Conservation (phyloP, 768 basidiomycete genomes). For the Termitomyces sp. region DNA sequence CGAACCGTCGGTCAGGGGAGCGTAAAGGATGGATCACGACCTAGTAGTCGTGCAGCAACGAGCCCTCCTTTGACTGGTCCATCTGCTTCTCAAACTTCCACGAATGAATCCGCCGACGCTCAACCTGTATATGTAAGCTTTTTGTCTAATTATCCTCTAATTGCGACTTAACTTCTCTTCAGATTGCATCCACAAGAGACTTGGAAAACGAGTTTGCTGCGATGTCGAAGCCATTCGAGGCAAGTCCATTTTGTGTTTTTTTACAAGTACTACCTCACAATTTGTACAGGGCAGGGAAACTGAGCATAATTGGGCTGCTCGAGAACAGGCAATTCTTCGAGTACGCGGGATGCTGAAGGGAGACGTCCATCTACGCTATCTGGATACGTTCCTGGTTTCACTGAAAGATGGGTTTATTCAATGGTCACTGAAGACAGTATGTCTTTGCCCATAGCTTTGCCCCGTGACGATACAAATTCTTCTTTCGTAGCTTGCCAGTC, state of each 20-base stretch:
- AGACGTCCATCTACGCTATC: slow-evolving; percentile 70
- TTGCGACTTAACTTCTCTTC: not conserved
- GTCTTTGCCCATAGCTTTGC: slow-evolving; percentile 30
- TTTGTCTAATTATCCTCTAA: not conserved
- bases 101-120: slow-evolving; percentile 44
- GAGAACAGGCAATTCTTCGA: slow-evolving; percentile 73
- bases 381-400: slow-evolving; percentile 68
- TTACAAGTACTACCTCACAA: not conserved
- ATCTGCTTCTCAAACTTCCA: slow-evolving; percentile 30
- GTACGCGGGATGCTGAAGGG: slow-evolving; percentile 91
- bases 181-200: slow-evolving; percentile 86
- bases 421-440: slow-evolving; percentile 68
- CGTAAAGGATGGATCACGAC: slow-evolving; percentile 47
- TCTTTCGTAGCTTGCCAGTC: slow-evolving; percentile 63
- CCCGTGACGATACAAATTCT: slow-evolving; percentile 1
- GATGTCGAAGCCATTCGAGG: slow-evolving; percentile 83
- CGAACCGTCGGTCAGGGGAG: slow-evolving; percentile 48
- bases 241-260: slow-evolving; percentile 23
- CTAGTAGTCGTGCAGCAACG: slow-evolving; percentile 58
- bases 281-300: slow-evolving; percentile 82
- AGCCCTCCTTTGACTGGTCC: slow-evolving; percentile 27
- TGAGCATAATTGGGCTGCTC: slow-evolving; percentile 89
- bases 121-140: slow-evolving; percentile 65
- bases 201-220: slow-evolving; percentile 79
- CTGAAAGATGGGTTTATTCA: slow-evolving; percentile 80